Base-by-base conservation (phyloP, 108 stramenopile species). In the Nannochloropsis salina region DNA sequence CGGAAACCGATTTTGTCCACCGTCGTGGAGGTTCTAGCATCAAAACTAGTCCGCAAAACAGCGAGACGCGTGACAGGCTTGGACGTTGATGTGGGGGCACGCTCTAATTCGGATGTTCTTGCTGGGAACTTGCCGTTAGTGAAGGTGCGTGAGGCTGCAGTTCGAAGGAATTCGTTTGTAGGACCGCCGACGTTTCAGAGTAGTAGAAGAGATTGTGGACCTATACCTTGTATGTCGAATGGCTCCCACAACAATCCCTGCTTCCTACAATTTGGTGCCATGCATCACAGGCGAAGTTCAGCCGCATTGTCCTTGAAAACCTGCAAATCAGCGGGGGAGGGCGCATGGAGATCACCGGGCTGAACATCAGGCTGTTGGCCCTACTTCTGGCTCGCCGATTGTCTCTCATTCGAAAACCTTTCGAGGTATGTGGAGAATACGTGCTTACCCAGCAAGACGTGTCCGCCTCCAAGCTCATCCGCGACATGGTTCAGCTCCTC, bases 401-500 rank as follows among this genome's bases (percentile, higher is more conserved):
- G 61, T 74, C 61, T 2, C 8, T 74, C 20, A 74, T 74, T n/a
- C 61, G 61, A 15, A 15, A n/a, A 15, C 61, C 61, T n/a, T 74
- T 74, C 61, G 61, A 74, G n/a, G 61, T 74, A n/a, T 74, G 61
- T 1, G 61, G 61, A n/a, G 20, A 74, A n/a, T 74, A 74, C 61
- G 61, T 74, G 20, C 61, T 74, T 4, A 74, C 61, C 6, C 61
- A 74, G 61, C 61, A 74, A 74, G 61, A 74, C 61, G 61, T 74
- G 20, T 74, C 61, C 61, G 61, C 61, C 61, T 74, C 61, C 61
- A 74, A 74, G 61, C 61, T 74, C 61, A 74, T 74, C 61, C 61
- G 61, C 61, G 61, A 74, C 61, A 74, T 74, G 61, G 61, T 74
- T n/a, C 61, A 74, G n/a, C 61, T 74, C 61, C 61, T 74, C 61